Percentiles rank a stretch among this genome's conserved stretches.
Evolutionary conservation across 2,329 filamentous ascomycete genomes (phyloP).

Genomic region (Aureobasidium musti): DNA sequence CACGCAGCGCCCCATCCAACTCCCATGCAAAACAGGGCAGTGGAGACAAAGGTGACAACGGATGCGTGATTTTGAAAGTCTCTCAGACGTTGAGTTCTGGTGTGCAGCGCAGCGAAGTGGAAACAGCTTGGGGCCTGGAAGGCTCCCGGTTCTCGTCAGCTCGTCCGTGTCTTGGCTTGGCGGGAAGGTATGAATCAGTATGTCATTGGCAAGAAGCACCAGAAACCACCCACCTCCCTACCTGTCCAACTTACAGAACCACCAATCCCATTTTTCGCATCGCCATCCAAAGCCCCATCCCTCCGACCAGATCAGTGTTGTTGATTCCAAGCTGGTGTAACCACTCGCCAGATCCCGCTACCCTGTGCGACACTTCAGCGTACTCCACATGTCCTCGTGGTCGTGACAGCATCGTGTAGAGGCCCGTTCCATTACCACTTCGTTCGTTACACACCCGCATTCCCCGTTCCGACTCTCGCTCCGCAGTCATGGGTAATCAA

Average conservation of each 20-base stretch:
- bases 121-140: neutral
- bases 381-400: slow-evolving; percentile 36
- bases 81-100: slow-evolving; percentile 5
- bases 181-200: neutral
- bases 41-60: neutral
- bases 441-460: slow-evolving; percentile 24
- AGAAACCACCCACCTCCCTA: neutral
- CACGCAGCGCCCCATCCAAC: neutral
- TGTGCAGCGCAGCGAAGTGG: neutral
- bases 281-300: neutral
- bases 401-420: slow-evolving; percentile 53
- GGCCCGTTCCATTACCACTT: neutral
- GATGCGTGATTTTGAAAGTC: slow-evolving; percentile 18
- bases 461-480: slow-evolving; percentile 11
- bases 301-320: neutral
- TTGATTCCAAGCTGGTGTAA: neutral
- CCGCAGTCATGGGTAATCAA: slow-evolving; percentile 69
- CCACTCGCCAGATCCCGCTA: slow-evolving; percentile 2
- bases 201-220: neutral
- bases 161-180: slow-evolving; percentile 3
- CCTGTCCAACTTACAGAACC: neutral
- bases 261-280: neutral
- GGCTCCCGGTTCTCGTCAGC: neutral
- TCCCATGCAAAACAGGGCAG: neutral
- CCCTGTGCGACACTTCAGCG: slow-evolving; percentile 5